Percentiles rank a stretch among this genome's conserved stretches.
Conservation (phyloP, 495 filamentous ascomycete species). For the Talaromyces thailandensis region DNA sequence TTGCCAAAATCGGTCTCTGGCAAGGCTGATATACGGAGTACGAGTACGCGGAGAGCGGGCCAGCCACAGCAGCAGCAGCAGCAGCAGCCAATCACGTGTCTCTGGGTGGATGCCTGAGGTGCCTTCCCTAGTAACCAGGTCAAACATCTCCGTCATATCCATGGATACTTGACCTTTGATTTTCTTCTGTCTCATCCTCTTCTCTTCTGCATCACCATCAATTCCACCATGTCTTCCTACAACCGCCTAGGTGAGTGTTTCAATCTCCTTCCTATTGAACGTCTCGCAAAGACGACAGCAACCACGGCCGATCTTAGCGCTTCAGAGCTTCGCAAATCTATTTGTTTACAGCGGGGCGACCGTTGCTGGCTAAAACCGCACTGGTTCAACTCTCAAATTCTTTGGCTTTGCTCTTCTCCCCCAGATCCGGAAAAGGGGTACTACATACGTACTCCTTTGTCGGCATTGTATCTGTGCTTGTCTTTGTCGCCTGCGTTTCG, state of each 20-base stretch:
- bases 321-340: constrained; percentile 7
- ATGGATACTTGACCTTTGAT: not conserved
- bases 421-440: not conserved
- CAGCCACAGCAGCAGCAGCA: not conserved
- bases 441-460: not conserved
- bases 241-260: constrained; percentile 60
- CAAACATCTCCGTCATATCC: not conserved
- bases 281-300: constrained; percentile 8
- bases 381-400: not conserved
- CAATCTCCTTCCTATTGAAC: constrained; percentile 5
- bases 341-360: constrained; percentile 8
- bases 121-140: not conserved
- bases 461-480: not conserved
- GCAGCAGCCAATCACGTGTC: not conserved
- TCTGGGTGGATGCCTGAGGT: not conserved
- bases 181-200: not conserved
- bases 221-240: constrained; percentile 39
- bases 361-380: not conserved
- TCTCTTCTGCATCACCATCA: not conserved
- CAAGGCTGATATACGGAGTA: not conserved
- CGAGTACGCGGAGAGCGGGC: not conserved
- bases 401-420: constrained; percentile 1
- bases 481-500: not conserved
- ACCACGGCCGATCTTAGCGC: not conserved
- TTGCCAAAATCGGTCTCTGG: no score